Evolutionary conservation across 2,329 filamentous ascomycete species (phyloP).

Genomic region (Penicillium sp.): DNA sequence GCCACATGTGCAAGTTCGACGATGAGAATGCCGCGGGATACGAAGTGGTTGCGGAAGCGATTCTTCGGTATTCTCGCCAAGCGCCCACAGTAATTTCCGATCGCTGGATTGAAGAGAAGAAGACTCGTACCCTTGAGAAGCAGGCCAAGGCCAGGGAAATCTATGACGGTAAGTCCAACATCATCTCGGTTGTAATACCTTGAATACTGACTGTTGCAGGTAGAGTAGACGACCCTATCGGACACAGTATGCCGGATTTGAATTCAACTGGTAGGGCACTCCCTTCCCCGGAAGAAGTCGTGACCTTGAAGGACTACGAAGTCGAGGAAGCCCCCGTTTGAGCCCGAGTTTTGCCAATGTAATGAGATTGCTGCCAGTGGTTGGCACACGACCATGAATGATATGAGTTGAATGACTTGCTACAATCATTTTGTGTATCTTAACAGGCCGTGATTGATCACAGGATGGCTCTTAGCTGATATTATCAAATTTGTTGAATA

Average conservation of each 20-base stretch:
- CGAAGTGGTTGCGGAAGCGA: slow-evolving; percentile 54
- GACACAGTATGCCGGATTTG: slow-evolving; percentile 32
- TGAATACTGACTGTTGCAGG: slow-evolving; percentile 15
- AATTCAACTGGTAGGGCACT: slow-evolving; percentile 39
- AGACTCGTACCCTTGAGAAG: slow-evolving; percentile 40
- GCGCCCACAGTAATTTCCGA: slow-evolving; percentile 59
- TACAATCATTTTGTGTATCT: too few relatives aligned
- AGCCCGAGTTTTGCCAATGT: not conserved
- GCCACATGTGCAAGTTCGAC: slow-evolving; percentile 73
- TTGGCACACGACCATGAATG: not conserved
- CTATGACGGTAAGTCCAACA: slow-evolving; percentile 33
- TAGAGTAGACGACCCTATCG: slow-evolving; percentile 23
- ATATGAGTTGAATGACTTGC: slow-evolving; percentile 2
- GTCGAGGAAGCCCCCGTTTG: slow-evolving; percentile 41
- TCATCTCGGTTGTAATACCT: not conserved
- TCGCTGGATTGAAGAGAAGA: slow-evolving; percentile 65
- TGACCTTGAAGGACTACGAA: slow-evolving; percentile 41
- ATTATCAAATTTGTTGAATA: slow-evolving; percentile 15
- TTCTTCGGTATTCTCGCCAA: slow-evolving; percentile 53
- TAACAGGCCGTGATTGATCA: slow-evolving; percentile 11
- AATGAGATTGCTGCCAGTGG: not conserved
- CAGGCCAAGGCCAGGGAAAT: slow-evolving; percentile 44
- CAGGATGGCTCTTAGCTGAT: slow-evolving; percentile 26
- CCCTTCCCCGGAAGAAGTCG: slow-evolving; percentile 31
- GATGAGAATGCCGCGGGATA: slow-evolving; percentile 69